A percentile compares a stretch with the other conserved stretches of the same genome.
These are phyloP conservation scores for Colletotrichum higginsianum DNA, from an alignment of 2,329 filamentous ascomycete species.

Conservation along the genomic window DNA sequence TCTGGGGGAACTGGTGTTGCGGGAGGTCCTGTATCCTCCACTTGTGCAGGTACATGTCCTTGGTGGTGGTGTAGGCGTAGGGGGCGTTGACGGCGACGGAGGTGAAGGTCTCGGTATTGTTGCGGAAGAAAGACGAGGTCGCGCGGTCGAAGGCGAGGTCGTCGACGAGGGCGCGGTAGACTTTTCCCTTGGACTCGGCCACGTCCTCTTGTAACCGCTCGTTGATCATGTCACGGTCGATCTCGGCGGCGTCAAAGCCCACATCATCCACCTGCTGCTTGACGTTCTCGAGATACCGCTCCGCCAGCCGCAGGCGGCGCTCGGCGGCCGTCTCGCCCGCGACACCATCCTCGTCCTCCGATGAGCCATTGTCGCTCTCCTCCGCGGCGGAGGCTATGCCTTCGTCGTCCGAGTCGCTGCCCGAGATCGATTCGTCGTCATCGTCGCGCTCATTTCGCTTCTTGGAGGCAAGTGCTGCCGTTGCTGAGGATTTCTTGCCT, in stretches of 20 bases:
- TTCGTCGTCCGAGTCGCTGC: slow-evolving; percentile 81
- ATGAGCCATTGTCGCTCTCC: slow-evolving; percentile 63
- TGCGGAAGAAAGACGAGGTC: slow-evolving; percentile 80
- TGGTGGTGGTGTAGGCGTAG: slow-evolving; percentile 89
- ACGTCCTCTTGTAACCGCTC: slow-evolving; percentile 93
- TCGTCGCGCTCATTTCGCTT: slow-evolving; percentile 66
- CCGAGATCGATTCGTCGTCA: slow-evolving; percentile 81
- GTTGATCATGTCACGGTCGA: slow-evolving; percentile 93
- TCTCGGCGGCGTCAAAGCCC: slow-evolving; percentile 94
- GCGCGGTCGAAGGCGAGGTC: slow-evolving; percentile 80
- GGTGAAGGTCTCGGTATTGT: slow-evolving; percentile 84
- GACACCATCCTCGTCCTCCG: slow-evolving; percentile 64
- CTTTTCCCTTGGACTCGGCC: slow-evolving; percentile 89
- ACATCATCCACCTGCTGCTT: slow-evolving; percentile 85
- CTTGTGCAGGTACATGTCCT: slow-evolving; percentile 87
- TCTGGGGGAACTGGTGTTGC: slow-evolving; percentile 72
- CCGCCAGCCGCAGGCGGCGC: slow-evolving; percentile 86
- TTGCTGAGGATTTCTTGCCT: slow-evolving; percentile 24
- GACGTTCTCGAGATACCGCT: slow-evolving; percentile 93
- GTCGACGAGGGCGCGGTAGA: slow-evolving; percentile 85
- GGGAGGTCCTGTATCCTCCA: slow-evolving; percentile 85
- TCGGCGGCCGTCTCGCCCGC: slow-evolving; percentile 92
- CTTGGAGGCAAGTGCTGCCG: slow-evolving; percentile 54
- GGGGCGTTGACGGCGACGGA: slow-evolving; percentile 84
- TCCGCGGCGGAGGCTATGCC: slow-evolving; percentile 60